Evolutionary conservation across 805 yeast species (phyloP), one percentile per base, ranked within the genome.

Genomic region (Kodamaea lidongshanica): DNA sequence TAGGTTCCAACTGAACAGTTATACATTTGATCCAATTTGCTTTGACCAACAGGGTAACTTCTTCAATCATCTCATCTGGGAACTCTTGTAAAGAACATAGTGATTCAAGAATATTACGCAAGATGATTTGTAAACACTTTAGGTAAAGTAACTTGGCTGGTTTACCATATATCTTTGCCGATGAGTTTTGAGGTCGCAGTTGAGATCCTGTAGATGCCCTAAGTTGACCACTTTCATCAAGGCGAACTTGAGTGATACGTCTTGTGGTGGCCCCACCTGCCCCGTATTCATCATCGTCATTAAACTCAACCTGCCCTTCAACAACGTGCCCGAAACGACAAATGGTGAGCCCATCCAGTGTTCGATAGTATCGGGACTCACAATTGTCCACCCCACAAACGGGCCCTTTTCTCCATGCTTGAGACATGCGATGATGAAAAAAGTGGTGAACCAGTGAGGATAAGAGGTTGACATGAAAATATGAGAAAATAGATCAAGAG

Each of bases 291-390:
- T 79, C 87, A 27, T 85, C 95, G 45, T 85, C 89, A 39, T 82
- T 83, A 39, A 76, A 66, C 50, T 85, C 94, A 16, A 81, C 49
- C 39, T 78, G 81, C 19, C 88, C 87, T 40, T 79, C 89, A 54
- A 74, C 72, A 12, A 88, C 87, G 56, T 89, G 98, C 4, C 97
- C 97, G 47, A 72, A 80, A 45, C 83, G 89, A 52, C 98, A 89
- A 7, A 88, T 79, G 34, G 77, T 70, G 29, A 74, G 74, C 15
- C 98, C 98, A 45, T 82, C 85, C 3, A 75, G 59, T 17, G 73
- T 54, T 29, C 79, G 68, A 74, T 85, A 89, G 29, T 79, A 68
- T 21, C 76, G 60, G 1, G 96, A 82, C 4, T 82, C 74, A 56
- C 98, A 89, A 61, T 89, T 89, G 40, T 82, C 88, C 3, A 78